Conservation (phyloP, 345 rosid genomes). For the Populus alba region DNA sequence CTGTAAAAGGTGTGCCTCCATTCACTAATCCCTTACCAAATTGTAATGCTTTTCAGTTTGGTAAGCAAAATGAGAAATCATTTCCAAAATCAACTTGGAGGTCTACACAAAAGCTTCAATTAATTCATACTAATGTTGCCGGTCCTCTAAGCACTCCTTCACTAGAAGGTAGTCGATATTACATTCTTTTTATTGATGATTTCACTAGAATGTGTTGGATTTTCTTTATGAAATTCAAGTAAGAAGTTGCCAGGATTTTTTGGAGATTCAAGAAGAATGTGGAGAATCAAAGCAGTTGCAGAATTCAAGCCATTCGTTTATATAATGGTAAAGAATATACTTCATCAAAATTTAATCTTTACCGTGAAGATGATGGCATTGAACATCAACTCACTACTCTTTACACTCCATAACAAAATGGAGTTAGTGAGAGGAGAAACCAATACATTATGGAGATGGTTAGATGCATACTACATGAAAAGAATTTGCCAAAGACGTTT, state of each 20-base stretch:
- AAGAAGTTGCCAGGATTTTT: too few relatives aligned
- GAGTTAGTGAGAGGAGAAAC: too few relatives aligned
- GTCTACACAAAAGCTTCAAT: not conserved
- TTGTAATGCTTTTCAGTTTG: not conserved
- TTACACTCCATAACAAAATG: accelerated
- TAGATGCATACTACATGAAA: too few relatives aligned
- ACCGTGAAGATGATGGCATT: too few relatives aligned
- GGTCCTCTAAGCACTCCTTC: not conserved
- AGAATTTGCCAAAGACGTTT: too few relatives aligned
- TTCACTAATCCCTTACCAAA: not conserved
- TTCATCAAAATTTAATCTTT: too few relatives aligned
- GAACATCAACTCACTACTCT: too few relatives aligned
- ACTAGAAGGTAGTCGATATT: not conserved
- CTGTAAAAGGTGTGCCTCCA: not conserved
- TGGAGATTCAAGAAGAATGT: not conserved
- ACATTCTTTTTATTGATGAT: constrained; percentile 3
- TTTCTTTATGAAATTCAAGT: too few relatives aligned
- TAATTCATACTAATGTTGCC: not conserved
- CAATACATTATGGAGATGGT: too few relatives aligned
- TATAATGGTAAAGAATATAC: too few relatives aligned
- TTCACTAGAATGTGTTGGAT: not conserved
- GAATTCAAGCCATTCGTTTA: not conserved
- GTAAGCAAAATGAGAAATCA: not conserved
- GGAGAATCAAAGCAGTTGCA: not conserved
- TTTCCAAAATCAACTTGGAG: not conserved